Conservation (phyloP, 2,329 filamentous ascomycete genomes). For the Pezicula rhizophila region DNA sequence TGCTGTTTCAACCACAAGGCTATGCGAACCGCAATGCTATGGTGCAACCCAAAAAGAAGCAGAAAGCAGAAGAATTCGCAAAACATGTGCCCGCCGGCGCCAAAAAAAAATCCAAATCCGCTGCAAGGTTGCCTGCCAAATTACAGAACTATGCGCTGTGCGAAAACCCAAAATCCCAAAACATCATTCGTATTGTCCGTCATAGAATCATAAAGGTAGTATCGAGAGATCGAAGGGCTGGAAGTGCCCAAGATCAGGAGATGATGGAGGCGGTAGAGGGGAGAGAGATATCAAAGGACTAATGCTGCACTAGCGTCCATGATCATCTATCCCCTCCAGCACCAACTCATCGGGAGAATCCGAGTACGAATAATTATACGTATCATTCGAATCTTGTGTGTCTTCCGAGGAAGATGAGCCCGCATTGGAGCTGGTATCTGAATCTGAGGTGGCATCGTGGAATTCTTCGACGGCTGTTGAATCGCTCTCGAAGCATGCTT, state of each 20-base stretch:
- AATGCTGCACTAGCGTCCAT: slow-evolving; percentile 29
- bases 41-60: too few relatives aligned
- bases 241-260: not conserved
- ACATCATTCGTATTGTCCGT: too few relatives aligned
- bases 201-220: too few relatives aligned
- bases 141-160: too few relatives aligned
- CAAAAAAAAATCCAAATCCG: too few relatives aligned
- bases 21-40: too few relatives aligned
- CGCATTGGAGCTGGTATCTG: not conserved
- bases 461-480: slow-evolving; percentile 2
- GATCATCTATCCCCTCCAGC: slow-evolving; percentile 9
- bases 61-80: too few relatives aligned
- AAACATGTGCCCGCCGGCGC: too few relatives aligned
- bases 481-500: slow-evolving; percentile 10
- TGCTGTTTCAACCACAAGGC: too few relatives aligned
- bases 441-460: not conserved
- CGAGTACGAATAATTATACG: slow-evolving; percentile 12
- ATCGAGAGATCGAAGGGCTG: too few relatives aligned
- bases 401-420: slow-evolving; percentile 7
- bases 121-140: too few relatives aligned
- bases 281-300: slow-evolving; percentile 14
- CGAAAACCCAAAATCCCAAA: too few relatives aligned
- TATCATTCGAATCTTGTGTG: slow-evolving; percentile 20
- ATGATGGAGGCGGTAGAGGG: not conserved
- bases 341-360: slow-evolving; percentile 9